Base-by-base conservation (phyloP, 225 moss, liverwort and hornwort species). In the Rhytidiadelphus loreus region DNA sequence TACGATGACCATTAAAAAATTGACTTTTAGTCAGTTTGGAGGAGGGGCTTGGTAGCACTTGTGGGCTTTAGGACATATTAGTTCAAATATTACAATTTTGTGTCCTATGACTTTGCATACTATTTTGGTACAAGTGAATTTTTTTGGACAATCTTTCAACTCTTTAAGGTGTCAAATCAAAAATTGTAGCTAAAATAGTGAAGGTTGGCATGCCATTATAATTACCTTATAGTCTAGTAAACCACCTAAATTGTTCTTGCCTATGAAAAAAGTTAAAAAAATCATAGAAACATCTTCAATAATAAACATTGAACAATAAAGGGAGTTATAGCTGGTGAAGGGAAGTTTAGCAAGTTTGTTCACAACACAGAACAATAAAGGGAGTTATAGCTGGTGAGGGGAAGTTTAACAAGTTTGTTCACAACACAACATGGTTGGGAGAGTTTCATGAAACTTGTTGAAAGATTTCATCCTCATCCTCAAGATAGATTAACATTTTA, bases 21-120 rank as follows among this genome's bases (percentile, higher is more conserved):
- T 35, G 11, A 22, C 1, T 8, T 3, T 52, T 0, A 22, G 0
- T 76, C 1, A 6, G 1, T 35, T 30, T 16, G 3, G 26, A 2
- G 3, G 2, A 21, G 1, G 50, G 14, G 0, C 5, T 76, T 22
- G 1, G 12, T 77, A 23, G 6, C 3, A 35, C 1, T 37, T 55
- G 2, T 4, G 0, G 9, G 1, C 2, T 37, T 37, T 10, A 24
- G 14, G 14, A 9, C 37, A 37, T 37, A 24, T 15, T 24, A 23
- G 9, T 77, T 6, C 15, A 15, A 55, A 16, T 24, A 1, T 14
- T 23, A 9, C 0, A 2, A 0, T 77, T 53, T 53, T 15, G 15
- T 23, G 5, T 53, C 23, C 1, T 55, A 5, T 6, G 6, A 25
- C 2, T 56, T 77, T 77, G n/a, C 2, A 77, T 24, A 5, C 6